phyloP scores from a whole-genome alignment of 2,329 filamentous ascomycete genomes.

The Ascochyta pisi region DNA sequence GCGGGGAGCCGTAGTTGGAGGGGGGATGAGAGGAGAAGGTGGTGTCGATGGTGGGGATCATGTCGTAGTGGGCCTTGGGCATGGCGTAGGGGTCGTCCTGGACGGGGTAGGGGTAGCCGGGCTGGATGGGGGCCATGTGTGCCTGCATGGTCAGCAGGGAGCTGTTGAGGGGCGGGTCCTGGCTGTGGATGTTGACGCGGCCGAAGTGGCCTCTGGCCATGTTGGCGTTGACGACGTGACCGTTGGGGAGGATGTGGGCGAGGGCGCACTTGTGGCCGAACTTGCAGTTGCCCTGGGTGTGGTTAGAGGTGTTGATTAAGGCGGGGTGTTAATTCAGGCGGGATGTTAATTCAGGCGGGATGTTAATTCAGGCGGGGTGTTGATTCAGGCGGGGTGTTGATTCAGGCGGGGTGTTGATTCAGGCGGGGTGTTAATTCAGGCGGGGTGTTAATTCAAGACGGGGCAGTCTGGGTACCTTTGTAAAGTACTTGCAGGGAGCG shows the following conservation, averaged over 20 bases:
- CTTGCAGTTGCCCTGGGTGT: constrained; percentile 88
- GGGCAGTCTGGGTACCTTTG: constrained; percentile 70
- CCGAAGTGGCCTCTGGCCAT: constrained; percentile 64
- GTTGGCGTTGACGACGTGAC: constrained; percentile 82
- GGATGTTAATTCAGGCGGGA: too few relatives aligned
- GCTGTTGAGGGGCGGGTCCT: constrained; percentile 76
- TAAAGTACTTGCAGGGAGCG: constrained; percentile 96
- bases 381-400: too few relatives aligned
- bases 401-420: too few relatives aligned
- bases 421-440: too few relatives aligned
- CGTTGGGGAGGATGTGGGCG: constrained; percentile 92
- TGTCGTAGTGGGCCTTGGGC: constrained; percentile 53
- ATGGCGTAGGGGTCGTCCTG: constrained; percentile 50
- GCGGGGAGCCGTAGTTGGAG: constrained; percentile 81
- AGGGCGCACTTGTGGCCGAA: constrained; percentile 98
- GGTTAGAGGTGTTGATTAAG: too few relatives aligned
- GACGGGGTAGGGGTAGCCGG: constrained; percentile 50
- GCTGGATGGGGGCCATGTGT: constrained; percentile 49
- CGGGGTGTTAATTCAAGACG: not conserved
- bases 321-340: too few relatives aligned
- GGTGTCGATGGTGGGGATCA: constrained; percentile 64
- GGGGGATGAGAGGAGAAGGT: constrained; percentile 65
- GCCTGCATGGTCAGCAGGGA: constrained; percentile 70
- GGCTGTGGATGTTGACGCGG: constrained; percentile 71
- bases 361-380: too few relatives aligned